phyloP scores from a whole-genome alignment of 148 eudicot species.

The Camellia lanceoleosa region DNA sequence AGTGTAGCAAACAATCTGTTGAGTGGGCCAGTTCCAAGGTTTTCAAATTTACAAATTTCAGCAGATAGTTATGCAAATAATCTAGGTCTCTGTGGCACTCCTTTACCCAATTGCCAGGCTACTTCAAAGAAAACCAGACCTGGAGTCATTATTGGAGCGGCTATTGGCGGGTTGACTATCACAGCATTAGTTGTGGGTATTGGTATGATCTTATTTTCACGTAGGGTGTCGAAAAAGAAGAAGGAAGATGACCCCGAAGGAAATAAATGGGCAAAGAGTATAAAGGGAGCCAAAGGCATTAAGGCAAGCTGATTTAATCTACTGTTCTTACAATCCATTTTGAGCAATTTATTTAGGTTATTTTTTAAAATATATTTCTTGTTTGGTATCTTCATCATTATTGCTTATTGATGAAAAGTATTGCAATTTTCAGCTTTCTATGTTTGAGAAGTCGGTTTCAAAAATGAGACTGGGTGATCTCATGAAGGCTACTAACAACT shows the following conservation, averaged over 20 bases:
- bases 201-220: slow-evolving; percentile 18
- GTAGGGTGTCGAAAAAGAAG: slow-evolving; percentile 29
- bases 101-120: slow-evolving; percentile 29
- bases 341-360: not conserved
- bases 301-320: slow-evolving; percentile 31
- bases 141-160: slow-evolving; percentile 26
- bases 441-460: slow-evolving; percentile 52
- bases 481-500: slow-evolving; percentile 65
- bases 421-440: slow-evolving; percentile 38
- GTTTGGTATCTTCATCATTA: not conserved
- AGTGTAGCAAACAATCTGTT: slow-evolving; percentile 43
- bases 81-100: slow-evolving; percentile 43
- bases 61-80: slow-evolving; percentile 42
- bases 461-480: slow-evolving; percentile 63
- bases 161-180: slow-evolving; percentile 29
- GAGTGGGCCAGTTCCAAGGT: slow-evolving; percentile 37
- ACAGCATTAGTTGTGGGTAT: slow-evolving; percentile 15
- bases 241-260: slow-evolving; percentile 45
- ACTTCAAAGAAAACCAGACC: slow-evolving; percentile 19
- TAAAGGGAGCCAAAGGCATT: slow-evolving; percentile 38
- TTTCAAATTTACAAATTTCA: slow-evolving; percentile 9
- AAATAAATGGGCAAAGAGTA: slow-evolving; percentile 48
- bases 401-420: not conserved
- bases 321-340: not conserved
- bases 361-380: not conserved